These are phyloP conservation scores for Heterobasidion occidentale DNA, from an alignment of 1,284 basidiomycete genomes.

Conservation along the genomic window DNA sequence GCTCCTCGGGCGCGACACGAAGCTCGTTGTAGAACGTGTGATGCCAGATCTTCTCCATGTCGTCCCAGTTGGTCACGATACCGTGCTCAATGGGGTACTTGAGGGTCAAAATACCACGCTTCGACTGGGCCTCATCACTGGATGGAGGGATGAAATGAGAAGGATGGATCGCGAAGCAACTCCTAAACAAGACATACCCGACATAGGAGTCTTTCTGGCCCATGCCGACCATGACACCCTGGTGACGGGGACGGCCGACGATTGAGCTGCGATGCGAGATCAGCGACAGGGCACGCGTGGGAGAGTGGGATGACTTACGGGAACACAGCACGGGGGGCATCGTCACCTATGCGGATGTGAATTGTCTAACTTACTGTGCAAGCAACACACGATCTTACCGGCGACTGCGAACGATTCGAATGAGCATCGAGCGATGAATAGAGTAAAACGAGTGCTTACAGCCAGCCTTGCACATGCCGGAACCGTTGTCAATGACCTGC, in stretches of 20 bases:
- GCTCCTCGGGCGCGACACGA: conserved; percentile 83
- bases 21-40: conserved; percentile 89
- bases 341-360: conserved; percentile 38
- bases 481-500: conserved; percentile 79
- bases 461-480: conserved; percentile 92
- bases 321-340: conserved; percentile 66
- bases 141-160: neutral
- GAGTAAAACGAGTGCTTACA: conserved; percentile 41
- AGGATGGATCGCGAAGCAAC: neutral
- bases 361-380: neutral
- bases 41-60: conserved; percentile 96
- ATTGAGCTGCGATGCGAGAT: conserved; percentile 51
- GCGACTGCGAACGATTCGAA: conserved; percentile 30
- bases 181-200: conserved; percentile 40
- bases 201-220: conserved; percentile 86
- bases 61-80: conserved; percentile 96
- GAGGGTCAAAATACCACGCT: conserved; percentile 92
- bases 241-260: conserved; percentile 88
- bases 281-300: neutral
- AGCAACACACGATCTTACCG: conserved; percentile 25
- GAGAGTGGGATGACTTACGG: conserved; percentile 35
- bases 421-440: conserved; percentile 14
- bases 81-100: conserved; percentile 81
- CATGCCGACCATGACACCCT: conserved; percentile 91
- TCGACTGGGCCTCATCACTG: conserved; percentile 90